Conservation (phyloP, 257 asterid genomes). For the Penstemon eatonii region DNA sequence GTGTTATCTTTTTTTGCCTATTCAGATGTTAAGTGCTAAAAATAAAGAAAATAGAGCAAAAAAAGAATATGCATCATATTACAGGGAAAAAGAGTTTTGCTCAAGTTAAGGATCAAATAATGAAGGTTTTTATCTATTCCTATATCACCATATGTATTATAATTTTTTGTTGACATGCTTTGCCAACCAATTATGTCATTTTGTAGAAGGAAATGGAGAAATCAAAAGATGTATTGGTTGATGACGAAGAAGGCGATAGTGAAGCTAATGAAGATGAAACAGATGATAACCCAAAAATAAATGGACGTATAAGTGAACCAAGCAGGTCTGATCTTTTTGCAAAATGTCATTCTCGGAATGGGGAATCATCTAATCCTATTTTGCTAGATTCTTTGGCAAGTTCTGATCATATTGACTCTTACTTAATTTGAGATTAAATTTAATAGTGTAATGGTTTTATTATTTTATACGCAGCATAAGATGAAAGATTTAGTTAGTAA, state of each 20-base stretch:
- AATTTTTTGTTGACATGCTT: not conserved
- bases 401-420: too few relatives aligned
- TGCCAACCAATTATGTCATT: not conserved
- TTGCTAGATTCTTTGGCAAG: slow-evolving; percentile 1
- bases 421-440: too few relatives aligned
- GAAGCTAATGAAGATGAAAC: not conserved
- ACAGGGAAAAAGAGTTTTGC: slow-evolving; percentile 15
- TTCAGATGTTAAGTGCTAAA: not conserved
- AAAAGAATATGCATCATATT: not conserved
- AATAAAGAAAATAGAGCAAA: not conserved
- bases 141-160: not conserved
- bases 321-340: slow-evolving; percentile 4
- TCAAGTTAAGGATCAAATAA: not conserved
- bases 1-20: too few relatives aligned
- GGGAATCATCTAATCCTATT: slow-evolving; percentile 3
- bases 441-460: too few relatives aligned
- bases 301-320: not conserved
- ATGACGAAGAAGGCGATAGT: not conserved
- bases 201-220: not conserved
- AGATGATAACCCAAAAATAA: not conserved
- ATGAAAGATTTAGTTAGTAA: not conserved
- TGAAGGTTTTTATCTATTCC: not conserved
- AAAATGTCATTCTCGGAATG: slow-evolving; percentile 11
- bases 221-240: not conserved
- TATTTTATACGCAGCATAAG: not conserved